Conservation (phyloP, 805 yeast species). For the Yamadazyma akitaensis region DNA sequence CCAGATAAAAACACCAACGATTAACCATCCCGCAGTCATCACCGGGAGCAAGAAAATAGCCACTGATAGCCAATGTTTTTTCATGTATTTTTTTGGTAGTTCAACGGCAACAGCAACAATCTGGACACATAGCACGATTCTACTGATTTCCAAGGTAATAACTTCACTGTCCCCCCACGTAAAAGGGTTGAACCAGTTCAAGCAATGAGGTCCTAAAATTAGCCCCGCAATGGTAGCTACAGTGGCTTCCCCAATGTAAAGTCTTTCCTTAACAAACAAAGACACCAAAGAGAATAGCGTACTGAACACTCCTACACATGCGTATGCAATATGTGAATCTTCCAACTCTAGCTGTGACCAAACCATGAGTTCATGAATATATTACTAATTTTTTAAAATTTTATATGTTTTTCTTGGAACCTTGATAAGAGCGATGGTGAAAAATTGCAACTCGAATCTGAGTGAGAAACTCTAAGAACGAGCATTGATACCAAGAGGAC, state of each 20-base stretch:
- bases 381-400: not conserved
- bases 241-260: constrained; percentile 89
- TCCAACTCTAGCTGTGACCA: constrained; percentile 43
- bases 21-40: constrained; percentile 88
- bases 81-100: constrained; percentile 84
- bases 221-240: constrained; percentile 83
- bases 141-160: constrained; percentile 77
- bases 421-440: constrained; percentile 1
- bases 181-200: constrained; percentile 78
- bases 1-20: constrained; percentile 79
- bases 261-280: constrained; percentile 73
- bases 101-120: constrained; percentile 95
- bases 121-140: constrained; percentile 81
- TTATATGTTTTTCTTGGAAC: constrained; percentile 4
- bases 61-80: constrained; percentile 77
- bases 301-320: constrained; percentile 79
- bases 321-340: constrained; percentile 81
- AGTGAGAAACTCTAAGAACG: not conserved
- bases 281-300: constrained; percentile 79
- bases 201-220: constrained; percentile 83
- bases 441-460: not conserved
- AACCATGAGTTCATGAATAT: constrained; percentile 15
- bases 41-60: constrained; percentile 73
- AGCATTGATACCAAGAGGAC: not conserved
- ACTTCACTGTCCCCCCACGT: constrained; percentile 84